A percentile compares a stretch with the other conserved stretches of the same genome.
Conservation (phyloP, 2,329 filamentous ascomycete species). For the Botryotinia narcissicola region DNA sequence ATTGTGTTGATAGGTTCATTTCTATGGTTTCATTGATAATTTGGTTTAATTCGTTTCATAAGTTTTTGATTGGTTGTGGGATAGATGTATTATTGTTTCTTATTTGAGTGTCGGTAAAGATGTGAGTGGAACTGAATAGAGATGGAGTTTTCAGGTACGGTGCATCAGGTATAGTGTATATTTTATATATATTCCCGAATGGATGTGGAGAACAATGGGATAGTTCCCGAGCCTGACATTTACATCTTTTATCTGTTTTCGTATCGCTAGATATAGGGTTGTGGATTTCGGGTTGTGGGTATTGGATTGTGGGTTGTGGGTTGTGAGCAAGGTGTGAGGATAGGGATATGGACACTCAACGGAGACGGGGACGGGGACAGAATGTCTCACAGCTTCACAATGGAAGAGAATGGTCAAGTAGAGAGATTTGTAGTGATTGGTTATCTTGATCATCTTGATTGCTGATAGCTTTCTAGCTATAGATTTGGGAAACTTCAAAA, state of each 20-base stretch:
- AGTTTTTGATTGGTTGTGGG: not conserved
- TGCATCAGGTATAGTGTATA: not conserved
- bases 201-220: not conserved
- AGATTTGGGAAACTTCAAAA: not conserved
- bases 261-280: not conserved
- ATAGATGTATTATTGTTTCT: not conserved
- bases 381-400: not conserved
- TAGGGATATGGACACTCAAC: not conserved
- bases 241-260: not conserved
- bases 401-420: not conserved
- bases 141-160: not conserved
- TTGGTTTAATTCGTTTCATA: not conserved
- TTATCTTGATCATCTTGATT: not conserved
- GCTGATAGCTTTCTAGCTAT: not conserved
- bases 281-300: too few species aligned
- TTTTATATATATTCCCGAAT: not conserved
- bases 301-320: too few species aligned
- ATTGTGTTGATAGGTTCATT: not conserved
- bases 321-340: not conserved
- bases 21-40: not conserved
- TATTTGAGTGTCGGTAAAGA: not conserved
- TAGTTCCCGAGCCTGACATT: not conserved
- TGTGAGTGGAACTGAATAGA: fast-evolving
- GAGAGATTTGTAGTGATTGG: not conserved
- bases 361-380: not conserved